phyloP scores from a whole-genome alignment of 202 grass and related monocot species.

The Panicum hallii region DNA sequence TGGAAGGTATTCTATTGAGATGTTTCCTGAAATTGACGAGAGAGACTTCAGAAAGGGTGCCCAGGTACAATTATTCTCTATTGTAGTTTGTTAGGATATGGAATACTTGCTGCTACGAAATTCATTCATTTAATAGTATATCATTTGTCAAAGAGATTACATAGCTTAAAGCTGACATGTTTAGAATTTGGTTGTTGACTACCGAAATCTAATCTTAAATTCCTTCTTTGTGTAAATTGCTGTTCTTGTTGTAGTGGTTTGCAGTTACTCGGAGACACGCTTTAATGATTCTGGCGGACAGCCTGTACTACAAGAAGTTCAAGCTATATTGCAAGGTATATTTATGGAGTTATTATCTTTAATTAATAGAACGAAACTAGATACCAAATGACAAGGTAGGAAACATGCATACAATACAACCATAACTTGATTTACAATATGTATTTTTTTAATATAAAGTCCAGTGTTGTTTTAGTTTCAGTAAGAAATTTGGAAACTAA shows the following conservation, averaged over 20 bases:
- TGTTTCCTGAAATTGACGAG: constrained; percentile 85
- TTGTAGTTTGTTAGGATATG: constrained; percentile 40
- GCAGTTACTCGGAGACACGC: constrained; percentile 86
- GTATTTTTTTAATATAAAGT: constrained; percentile 33
- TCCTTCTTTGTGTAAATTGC: constrained; percentile 25
- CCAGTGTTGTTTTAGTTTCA: not conserved
- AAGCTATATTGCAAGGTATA: constrained; percentile 99
- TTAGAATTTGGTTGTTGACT: constrained; percentile 23
- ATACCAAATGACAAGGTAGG: not conserved
- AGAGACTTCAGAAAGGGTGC: constrained; percentile 97
- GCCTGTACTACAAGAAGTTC: constrained; percentile 97
- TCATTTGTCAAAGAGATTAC: constrained; percentile 1
- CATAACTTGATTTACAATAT: constrained; percentile 12
- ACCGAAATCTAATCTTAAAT: constrained; percentile 28
- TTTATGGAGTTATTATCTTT: constrained; percentile 33
- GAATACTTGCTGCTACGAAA: constrained; percentile 29
- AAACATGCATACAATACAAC: constrained; percentile 26
- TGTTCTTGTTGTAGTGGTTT: constrained; percentile 84
- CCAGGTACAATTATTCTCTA: constrained; percentile 65
- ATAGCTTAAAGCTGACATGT: constrained; percentile 21
- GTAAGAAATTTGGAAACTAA: constrained; percentile 21
- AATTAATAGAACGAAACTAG: constrained; percentile 24
- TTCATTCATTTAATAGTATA: constrained; percentile 31
- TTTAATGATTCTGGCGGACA: constrained; percentile 94
- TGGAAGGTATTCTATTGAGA: constrained; percentile 82